A percentile compares a stretch with the other conserved stretches of the same genome.
Evolutionary conservation across 331 rosid species (phyloP).

Genomic region (Quercus lobata): DNA sequence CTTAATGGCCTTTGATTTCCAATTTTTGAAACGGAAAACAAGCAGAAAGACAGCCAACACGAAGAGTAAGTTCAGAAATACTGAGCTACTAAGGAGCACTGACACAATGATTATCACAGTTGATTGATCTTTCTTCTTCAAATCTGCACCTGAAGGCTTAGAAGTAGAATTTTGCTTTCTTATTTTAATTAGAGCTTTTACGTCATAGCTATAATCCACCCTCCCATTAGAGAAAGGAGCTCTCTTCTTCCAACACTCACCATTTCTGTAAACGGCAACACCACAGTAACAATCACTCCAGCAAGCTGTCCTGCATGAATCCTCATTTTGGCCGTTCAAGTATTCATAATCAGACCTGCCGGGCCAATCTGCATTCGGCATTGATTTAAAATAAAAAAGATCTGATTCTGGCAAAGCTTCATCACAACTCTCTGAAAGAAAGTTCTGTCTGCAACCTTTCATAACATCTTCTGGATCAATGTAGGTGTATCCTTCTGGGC

Average conservation of each 20-base stretch:
- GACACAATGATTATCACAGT: slow-evolving; percentile 4
- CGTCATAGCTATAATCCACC: fast-evolving
- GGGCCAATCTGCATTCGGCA: background rate
- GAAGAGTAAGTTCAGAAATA: background rate
- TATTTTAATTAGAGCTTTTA: background rate
- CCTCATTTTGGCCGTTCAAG: background rate
- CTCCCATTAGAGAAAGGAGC: background rate
- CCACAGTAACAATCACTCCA: slow-evolving; percentile 2
- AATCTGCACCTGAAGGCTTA: background rate
- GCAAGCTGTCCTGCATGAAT: slow-evolving; percentile 8
- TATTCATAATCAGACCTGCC: background rate
- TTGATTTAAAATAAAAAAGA: background rate
- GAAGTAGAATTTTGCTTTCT: background rate
- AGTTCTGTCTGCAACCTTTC: slow-evolving; percentile 6
- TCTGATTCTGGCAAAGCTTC: background rate
- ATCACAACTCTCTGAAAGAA: background rate
- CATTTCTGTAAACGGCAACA: background rate
- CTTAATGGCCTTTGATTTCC: background rate
- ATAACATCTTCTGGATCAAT: slow-evolving; percentile 1
- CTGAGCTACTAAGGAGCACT: background rate
- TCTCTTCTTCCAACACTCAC: background rate
- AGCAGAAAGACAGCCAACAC: background rate
- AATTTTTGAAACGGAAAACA: background rate
- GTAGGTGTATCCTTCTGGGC: background rate
- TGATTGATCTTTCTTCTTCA: background rate